Evolutionary conservation across 768 basidiomycete genomes (phyloP).

Genomic region (Leccinum truebloodii): DNA sequence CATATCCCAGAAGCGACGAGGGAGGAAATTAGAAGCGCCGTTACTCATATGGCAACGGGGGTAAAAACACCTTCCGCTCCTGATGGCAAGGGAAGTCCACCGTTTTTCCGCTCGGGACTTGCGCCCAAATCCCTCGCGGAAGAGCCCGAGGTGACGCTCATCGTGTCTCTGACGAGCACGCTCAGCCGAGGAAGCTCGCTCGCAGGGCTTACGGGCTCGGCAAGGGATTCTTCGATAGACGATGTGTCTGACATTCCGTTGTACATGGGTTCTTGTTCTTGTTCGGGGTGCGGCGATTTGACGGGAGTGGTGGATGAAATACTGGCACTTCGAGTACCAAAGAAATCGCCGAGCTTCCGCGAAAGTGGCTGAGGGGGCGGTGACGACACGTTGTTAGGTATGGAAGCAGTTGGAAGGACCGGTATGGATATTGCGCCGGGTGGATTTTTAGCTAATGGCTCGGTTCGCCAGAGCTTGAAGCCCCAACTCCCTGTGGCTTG

Average conservation of each 20-base stretch:
- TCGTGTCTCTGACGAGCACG: conserved; percentile 34
- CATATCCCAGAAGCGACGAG: conserved; percentile 7
- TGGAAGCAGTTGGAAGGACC: conserved; percentile 19
- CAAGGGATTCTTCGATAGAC: conserved; percentile 38
- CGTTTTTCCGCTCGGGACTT: conserved; percentile 32
- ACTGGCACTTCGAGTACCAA: conserved; percentile 53
- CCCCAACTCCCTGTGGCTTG: conserved; percentile 53
- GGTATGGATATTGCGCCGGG: conserved; percentile 32
- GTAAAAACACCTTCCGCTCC: conserved; percentile 22
- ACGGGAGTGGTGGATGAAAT: conserved; percentile 45
- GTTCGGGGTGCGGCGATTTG: conserved; percentile 27
- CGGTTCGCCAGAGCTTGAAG: conserved; percentile 68
- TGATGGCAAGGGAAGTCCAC: conserved; percentile 12
- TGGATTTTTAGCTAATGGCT: conserved; percentile 32
- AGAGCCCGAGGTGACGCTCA: conserved; percentile 28
- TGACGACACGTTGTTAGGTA: conserved; percentile 24
- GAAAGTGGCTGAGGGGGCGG: conserved; percentile 48
- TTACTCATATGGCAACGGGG: conserved; percentile 32
- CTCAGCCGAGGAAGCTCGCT: conserved; percentile 29
- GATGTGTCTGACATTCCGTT: conserved; percentile 37
- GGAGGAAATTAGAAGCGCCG: conserved; percentile 20
- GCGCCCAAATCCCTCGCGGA: conserved; percentile 27
- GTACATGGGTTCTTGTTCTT: conserved; percentile 27
- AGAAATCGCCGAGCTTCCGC: conserved; percentile 72
- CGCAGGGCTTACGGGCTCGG: conserved; percentile 35